A percentile compares a stretch with the other conserved stretches of the same genome.
Evolutionary conservation across 805 yeast species (phyloP).

Genomic region (Ogataea siamensis): DNA sequence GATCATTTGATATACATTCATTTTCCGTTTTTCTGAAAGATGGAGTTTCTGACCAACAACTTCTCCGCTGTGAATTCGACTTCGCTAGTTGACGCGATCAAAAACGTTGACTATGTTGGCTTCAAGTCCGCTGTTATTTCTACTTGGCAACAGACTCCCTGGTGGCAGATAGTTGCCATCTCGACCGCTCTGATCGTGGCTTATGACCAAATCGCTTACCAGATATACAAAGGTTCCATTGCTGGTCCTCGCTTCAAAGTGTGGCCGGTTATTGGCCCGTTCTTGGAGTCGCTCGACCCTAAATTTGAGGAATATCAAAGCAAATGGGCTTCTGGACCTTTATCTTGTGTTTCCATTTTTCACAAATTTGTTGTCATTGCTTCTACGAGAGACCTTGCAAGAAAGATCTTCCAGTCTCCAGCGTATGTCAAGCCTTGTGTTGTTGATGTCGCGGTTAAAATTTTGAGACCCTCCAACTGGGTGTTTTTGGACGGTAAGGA

Average conservation of each 20-base stretch:
- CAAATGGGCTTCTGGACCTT: conserved; percentile 93
- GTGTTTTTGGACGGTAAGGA: conserved; percentile 96
- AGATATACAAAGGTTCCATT: conserved; percentile 77
- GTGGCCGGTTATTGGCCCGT: conserved; percentile 97
- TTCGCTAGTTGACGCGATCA: conserved; percentile 8
- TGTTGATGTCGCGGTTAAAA: conserved; percentile 94
- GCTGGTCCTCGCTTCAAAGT: conserved; percentile 87
- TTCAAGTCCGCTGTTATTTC: conserved; percentile 6
- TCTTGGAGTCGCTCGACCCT: conserved; percentile 90
- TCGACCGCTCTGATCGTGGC: conserved; percentile 47
- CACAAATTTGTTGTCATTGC: conserved; percentile 97
- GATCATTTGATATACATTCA: conserved; percentile 1
- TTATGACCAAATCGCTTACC: conserved; percentile 78
- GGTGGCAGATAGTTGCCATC: conserved; percentile 53
- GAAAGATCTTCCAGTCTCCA: conserved; percentile 84
- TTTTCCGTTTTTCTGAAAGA: conserved; percentile 6
- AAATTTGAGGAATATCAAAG: conserved; percentile 90
- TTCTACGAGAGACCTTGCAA: conserved; percentile 79
- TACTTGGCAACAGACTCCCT: conserved; percentile 36
- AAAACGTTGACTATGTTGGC: conserved; percentile 7
- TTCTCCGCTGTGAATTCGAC: conserved; percentile 10
- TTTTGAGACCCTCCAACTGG: conserved; percentile 95
- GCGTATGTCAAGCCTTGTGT: conserved; percentile 94
- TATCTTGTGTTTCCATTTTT: conserved; percentile 95
- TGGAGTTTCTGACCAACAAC: conserved; percentile 21